Conservation (phyloP, 176 grass and related monocot genomes). For the Typha latifolia region DNA sequence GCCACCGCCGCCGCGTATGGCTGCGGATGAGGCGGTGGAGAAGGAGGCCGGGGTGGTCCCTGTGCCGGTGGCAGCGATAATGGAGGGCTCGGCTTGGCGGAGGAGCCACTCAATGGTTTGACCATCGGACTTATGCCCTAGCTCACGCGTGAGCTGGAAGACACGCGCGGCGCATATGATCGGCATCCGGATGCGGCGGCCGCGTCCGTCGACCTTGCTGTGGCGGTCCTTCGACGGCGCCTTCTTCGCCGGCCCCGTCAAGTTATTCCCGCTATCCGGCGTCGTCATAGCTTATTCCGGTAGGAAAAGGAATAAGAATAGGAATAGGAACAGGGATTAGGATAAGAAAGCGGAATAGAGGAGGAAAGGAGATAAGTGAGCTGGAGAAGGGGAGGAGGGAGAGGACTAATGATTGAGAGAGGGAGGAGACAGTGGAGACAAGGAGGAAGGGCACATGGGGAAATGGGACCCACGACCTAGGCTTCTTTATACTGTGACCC, state of each 20-base stretch:
- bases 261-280: neutral
- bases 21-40: conserved; percentile 48
- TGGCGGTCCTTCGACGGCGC: conserved; percentile 71
- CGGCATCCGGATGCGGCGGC: conserved; percentile 85
- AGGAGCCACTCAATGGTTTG: conserved; percentile 98
- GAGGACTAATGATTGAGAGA: conserved; percentile 20
- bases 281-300: neutral
- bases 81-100: conserved; percentile 85
- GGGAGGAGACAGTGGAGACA: conserved; percentile 29
- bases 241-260: conserved; percentile 37
- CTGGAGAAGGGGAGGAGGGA: conserved; percentile 11
- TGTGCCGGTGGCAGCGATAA: conserved; percentile 78
- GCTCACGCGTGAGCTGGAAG: conserved; percentile 91
- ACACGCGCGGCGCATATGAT: conserved; percentile 87
- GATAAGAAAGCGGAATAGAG: conserved; percentile 1
- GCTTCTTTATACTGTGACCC: conserved; percentile 17
- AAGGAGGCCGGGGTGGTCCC: conserved; percentile 75
- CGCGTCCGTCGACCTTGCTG: conserved; percentile 84
- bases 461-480: conserved; percentile 19
- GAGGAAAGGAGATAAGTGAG: conserved; percentile 30
- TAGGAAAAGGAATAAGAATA: conserved; percentile 1
- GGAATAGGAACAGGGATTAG: too few relatives aligned
- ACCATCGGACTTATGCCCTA: conserved; percentile 91
- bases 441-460: conserved; percentile 33
- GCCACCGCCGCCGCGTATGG: conserved; percentile 3